Conservation (phyloP, 768 basidiomycete species). For the Tricholoma saponaceum region DNA sequence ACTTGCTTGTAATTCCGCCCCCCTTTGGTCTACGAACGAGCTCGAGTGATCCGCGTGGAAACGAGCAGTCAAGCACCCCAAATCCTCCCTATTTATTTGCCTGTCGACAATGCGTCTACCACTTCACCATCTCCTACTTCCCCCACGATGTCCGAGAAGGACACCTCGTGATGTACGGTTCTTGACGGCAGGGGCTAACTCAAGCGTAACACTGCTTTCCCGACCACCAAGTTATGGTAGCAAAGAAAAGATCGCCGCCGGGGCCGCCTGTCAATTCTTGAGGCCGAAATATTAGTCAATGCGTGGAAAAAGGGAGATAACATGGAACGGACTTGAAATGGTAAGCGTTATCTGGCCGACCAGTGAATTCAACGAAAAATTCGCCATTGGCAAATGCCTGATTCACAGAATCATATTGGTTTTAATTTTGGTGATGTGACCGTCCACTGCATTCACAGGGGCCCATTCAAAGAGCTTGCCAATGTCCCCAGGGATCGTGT, state of each 20-base stretch:
- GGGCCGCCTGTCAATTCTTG: not conserved
- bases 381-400: conserved; percentile 4
- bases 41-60: no score
- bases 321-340: conserved; percentile 2
- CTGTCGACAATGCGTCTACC: no score
- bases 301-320: not conserved
- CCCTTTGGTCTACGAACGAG: no score
- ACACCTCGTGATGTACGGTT: no score
- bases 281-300: not conserved
- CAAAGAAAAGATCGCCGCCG: conserved; percentile 2
- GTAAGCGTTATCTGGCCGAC: not conserved
- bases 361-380: conserved; percentile 5
- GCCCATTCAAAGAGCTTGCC: conserved; percentile 2
- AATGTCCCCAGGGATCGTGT: not conserved
- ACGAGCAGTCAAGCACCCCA: no score
- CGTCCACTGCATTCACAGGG: conserved; percentile 3
- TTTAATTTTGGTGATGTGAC: conserved; percentile 1
- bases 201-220: no score
- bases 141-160: no score
- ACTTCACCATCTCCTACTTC: no score
- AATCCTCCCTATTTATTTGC: no score
- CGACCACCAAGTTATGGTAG: not conserved
- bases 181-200: no score
- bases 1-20: no score
- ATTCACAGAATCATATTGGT: not conserved